A percentile compares a stretch with the other conserved stretches of the same genome.
These are phyloP conservation scores for Panus rudis DNA, from an alignment of 768 basidiomycete species.

Conservation along the genomic window DNA sequence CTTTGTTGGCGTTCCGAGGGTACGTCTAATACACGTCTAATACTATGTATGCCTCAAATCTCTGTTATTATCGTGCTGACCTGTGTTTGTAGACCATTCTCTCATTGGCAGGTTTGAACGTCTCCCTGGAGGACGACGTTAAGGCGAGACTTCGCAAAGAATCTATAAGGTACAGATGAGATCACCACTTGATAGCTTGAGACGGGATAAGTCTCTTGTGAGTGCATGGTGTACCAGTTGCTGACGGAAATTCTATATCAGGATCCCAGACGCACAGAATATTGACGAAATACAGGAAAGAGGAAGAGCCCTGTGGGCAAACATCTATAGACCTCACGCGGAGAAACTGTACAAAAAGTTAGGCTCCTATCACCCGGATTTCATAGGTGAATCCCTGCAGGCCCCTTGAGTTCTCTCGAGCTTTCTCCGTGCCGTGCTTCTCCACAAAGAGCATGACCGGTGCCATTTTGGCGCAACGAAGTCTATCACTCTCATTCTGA, in stretches of 20 bases:
- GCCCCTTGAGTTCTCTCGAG: conserved; percentile 1
- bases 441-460: neutral
- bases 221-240: neutral
- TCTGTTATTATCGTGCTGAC: neutral
- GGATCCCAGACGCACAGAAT: conserved; percentile 53
- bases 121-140: conserved; percentile 77
- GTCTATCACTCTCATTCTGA: neutral
- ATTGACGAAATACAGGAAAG: conserved; percentile 63
- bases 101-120: conserved; percentile 68
- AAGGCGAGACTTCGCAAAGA: conserved; percentile 59
- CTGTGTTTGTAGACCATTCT: conserved; percentile 66
- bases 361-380: conserved; percentile 85
- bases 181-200: conserved; percentile 6
- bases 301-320: conserved; percentile 72
- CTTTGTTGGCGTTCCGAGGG: conserved; percentile 82
- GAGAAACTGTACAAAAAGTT: conserved; percentile 87
- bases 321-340: conserved; percentile 85
- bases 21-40: conserved; percentile 28
- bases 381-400: conserved; percentile 64
- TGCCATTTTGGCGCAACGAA: neutral
- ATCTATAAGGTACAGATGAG: conserved; percentile 51
- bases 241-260: conserved; percentile 21
- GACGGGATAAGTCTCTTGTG: too few species aligned
- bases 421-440: conserved; percentile 4
- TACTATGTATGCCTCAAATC: neutral